Evolutionary conservation across 768 basidiomycete genomes (phyloP), one percentile per base, ranked within the genome.

Genomic region (Lyophyllum semitale): DNA sequence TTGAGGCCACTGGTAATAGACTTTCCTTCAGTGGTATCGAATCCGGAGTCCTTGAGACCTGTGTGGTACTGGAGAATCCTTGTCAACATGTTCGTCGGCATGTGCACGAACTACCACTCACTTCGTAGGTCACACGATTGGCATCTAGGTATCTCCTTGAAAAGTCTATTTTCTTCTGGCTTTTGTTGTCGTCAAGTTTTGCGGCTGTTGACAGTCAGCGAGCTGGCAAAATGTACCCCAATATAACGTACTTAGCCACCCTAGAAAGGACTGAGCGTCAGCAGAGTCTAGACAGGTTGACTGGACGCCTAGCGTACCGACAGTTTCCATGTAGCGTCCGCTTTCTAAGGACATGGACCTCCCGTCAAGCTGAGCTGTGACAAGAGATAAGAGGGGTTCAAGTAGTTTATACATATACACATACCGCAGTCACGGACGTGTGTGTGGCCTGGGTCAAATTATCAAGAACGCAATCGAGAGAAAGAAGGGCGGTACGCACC

Each of bases 321-420:
- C 75, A 8, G 94, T 97, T 72, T 97, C 95, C 88, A 96, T 90
- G 66, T 95, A 96, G 23, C 92, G 77, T 17, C 95, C 90, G 58
- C 91, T 88, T 63, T 93, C 89, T 56, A 95, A 67, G 2, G 87
- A 77, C 77, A 94, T 91, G 0, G 87, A 86, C 18, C 87, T 78
- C 5, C 79, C 81, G 67, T 94, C 93, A 20, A 84, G 73, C 68
- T 86, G 85, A 20, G 80, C 83, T 84, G 47, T 8, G 30, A 49
- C 27, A 47, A 33, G 44, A 26, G 22, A 23, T 33, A 13, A 3
- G 23, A 27, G 12, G 18, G 27, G 13, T 23, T 33, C 33, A 20
- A n/a, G 40, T 29, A 11, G 22, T 18, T 32, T n/a, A 17, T 29
- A 7, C 17, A 20, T 32, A 8, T 30, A 4, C 48, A 80, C 80